Percentiles rank a stretch among this genome's conserved stretches.
phyloP scores from a whole-genome alignment of 208 protist species.

The Leishmania amazonensis region DNA sequence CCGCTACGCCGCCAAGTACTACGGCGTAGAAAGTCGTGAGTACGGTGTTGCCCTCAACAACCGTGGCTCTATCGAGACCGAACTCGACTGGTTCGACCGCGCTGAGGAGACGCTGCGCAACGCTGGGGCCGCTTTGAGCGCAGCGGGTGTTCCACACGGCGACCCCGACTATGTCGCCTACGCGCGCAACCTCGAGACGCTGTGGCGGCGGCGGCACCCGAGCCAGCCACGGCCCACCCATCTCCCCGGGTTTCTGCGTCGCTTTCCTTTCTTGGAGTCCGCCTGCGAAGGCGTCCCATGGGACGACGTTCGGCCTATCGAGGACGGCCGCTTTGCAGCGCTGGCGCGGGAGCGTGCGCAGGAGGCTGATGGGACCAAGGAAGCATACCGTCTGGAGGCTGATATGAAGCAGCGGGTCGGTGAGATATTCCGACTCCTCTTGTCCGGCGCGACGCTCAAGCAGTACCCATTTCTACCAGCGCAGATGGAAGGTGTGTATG shows the following conservation, averaged over 20 bases:
- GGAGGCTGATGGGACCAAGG: conserved; percentile 14
- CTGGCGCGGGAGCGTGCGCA: conserved; percentile 49
- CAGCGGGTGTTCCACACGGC: conserved; percentile 50
- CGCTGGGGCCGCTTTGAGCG: conserved; percentile 42
- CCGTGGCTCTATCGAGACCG: conserved; percentile 67
- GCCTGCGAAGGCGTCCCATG: conserved; percentile 52
- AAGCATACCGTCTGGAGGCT: conserved; percentile 43
- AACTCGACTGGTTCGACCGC: conserved; percentile 45
- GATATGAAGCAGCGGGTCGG: conserved; percentile 56
- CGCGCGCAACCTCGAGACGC: conserved; percentile 52
- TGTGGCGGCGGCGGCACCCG: conserved; percentile 24
- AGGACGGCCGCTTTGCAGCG: conserved; percentile 59
- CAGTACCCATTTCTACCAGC: conserved; percentile 62
- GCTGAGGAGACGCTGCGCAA: conserved; percentile 48
- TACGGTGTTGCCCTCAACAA: conserved; percentile 75
- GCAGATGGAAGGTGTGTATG: conserved; percentile 46
- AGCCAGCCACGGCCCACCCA: conserved; percentile 8
- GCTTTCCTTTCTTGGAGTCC: conserved; percentile 66
- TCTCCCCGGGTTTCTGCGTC: conserved; percentile 40
- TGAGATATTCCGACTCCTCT: conserved; percentile 57
- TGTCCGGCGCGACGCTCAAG: conserved; percentile 49
- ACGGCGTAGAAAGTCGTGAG: conserved; percentile 52
- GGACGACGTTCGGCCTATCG: conserved; percentile 55
- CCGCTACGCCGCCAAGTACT: conserved; percentile 50
- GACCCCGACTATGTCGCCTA: conserved; percentile 73